A percentile compares a stretch with the other conserved stretches of the same genome.
Evolutionary conservation across 768 basidiomycete species (phyloP).

Genomic region (Plicaturopsis crispa): DNA sequence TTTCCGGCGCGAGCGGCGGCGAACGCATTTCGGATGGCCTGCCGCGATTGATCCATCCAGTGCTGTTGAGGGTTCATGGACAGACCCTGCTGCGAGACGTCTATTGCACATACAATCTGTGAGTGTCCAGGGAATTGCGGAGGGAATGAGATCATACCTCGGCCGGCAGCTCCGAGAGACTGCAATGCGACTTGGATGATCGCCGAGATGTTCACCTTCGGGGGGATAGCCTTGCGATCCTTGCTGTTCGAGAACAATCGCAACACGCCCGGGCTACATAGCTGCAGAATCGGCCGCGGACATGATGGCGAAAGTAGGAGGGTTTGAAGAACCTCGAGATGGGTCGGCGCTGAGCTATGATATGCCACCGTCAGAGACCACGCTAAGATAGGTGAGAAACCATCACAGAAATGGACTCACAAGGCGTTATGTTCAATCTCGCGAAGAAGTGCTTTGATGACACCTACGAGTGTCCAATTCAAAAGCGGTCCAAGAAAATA

Average conservation of each 20-base stretch:
- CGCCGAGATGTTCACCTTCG: slow-evolving; percentile 26
- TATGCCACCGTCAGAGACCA: not conserved
- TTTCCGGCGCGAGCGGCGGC: slow-evolving; percentile 52
- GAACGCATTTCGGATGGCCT: slow-evolving; percentile 51
- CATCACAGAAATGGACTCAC: slow-evolving; percentile 27
- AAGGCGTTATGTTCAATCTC: slow-evolving; percentile 51
- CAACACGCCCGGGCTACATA: slow-evolving; percentile 54
- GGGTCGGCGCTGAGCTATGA: slow-evolving; percentile 40
- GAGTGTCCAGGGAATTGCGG: slow-evolving; percentile 1
- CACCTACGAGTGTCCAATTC: slow-evolving; percentile 75
- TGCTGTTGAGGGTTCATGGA: not conserved
- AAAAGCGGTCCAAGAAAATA: slow-evolving; percentile 70
- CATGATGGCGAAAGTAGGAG: slow-evolving; percentile 58
- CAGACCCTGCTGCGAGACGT: not conserved
- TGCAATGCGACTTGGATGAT: slow-evolving; percentile 30
- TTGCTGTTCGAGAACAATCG: slow-evolving; percentile 32
- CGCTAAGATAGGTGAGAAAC: slow-evolving; percentile 1
- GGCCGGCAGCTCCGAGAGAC: slow-evolving; percentile 27
- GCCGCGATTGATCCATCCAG: slow-evolving; percentile 38
- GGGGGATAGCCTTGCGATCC: slow-evolving; percentile 16
- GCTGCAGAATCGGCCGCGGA: slow-evolving; percentile 55
- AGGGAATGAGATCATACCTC: slow-evolving; percentile 22
- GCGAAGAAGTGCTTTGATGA: slow-evolving; percentile 52
- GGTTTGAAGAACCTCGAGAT: slow-evolving; percentile 60
- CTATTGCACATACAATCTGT: no score